Base-by-base conservation (phyloP, 2,329 filamentous ascomycete species). In the Fusarium sulawesiense region DNA sequence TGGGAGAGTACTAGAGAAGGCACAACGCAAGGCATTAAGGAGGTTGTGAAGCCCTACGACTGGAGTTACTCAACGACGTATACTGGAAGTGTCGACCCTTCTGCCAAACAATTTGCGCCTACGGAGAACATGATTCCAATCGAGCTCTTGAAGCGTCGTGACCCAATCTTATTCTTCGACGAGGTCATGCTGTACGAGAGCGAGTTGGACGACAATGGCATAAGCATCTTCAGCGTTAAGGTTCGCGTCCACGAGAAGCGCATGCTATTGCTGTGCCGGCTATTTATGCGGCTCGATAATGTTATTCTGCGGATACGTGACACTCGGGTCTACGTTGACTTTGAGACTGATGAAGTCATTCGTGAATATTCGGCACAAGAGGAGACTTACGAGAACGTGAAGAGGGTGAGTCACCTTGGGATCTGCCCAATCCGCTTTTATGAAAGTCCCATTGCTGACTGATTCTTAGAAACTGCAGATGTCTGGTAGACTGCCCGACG, bases 31-130 rank as follows among this genome's bases (percentile, higher is more conserved):
- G 93, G 92, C 59, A 97, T 99, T 78, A 93, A 93, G 77, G 93
- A 98, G 78, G 91, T 98, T 27, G 93, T 99, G 57, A 94, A 94
- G 82, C 94, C 95, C 5, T 99, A 97, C 79, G 96, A 99, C 82
- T 99, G 96, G 96, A 97, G 93, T 67, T 99, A 98, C 82, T 96
- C 90, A 71, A 97, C 95, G 37, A 87, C 91, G 72, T 99, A 97
- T 81, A 87, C 86, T 60, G 96, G 96, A 53, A 93, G 91, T 6
- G 81, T 91, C 42, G 78, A 82, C 64, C 55, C 75, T 61, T 62
- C 78, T n/a, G 58, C 60, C 11, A 70, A 51, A 42, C 76, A 61
- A 49, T 75, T 80, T 32, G 40, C 55, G 14, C 76, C 78, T 7
- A 78, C 80, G 8, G 72, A 76, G 7, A 78, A 79, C 56, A 75